These are phyloP conservation scores for Dryas drummondii DNA, from an alignment of 306 rosid genomes.

Conservation along the genomic window DNA sequence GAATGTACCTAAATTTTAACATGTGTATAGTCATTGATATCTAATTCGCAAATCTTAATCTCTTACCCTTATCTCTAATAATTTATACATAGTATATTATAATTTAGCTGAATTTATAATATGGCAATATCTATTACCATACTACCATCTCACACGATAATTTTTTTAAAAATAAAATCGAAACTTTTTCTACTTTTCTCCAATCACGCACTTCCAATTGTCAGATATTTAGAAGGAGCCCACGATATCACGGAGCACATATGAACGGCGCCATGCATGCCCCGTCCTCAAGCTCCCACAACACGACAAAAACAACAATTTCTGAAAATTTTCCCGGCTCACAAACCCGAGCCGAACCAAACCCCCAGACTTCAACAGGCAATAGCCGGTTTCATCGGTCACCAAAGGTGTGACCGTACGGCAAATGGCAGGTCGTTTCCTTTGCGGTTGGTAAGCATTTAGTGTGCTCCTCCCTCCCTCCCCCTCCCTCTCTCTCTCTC, in stretches of 20 bases:
- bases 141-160: too few relatives aligned
- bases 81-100: too few relatives aligned
- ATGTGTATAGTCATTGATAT: too few relatives aligned
- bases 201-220: neutral
- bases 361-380: slow-evolving; percentile 1
- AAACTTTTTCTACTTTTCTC: neutral
- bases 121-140: too few relatives aligned
- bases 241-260: slow-evolving; percentile 18
- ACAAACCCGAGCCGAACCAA: neutral
- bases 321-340: neutral
- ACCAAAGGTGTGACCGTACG: slow-evolving; percentile 41
- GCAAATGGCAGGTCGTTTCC: slow-evolving; percentile 55
- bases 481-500: neutral
- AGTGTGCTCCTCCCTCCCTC: slow-evolving; percentile 39
- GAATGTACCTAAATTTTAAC: too few relatives aligned
- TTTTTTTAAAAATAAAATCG: too few relatives aligned
- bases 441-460: slow-evolving; percentile 75
- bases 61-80: too few relatives aligned
- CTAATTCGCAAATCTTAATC: too few relatives aligned
- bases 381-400: slow-evolving; percentile 41
- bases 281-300: neutral
- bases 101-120: too few relatives aligned
- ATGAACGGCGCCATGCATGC: neutral
- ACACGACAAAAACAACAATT: neutral
- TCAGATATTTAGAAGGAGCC: slow-evolving; percentile 1